A percentile compares a stretch with the other conserved stretches of the same genome.
These are phyloP conservation scores for Grigorovia transvaalensis DNA, from an alignment of 805 yeast genomes.

Conservation along the genomic window DNA sequence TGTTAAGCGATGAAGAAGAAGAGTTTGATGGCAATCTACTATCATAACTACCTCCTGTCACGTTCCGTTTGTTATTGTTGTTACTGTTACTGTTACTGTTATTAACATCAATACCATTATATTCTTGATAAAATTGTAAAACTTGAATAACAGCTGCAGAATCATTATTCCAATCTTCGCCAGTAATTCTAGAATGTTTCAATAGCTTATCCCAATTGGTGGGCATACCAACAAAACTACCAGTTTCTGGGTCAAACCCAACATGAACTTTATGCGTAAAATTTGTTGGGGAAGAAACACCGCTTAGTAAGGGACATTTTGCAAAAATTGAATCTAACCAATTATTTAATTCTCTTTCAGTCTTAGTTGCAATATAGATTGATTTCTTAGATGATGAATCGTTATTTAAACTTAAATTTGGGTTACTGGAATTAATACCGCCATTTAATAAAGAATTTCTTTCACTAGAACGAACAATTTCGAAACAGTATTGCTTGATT, in stretches of 20 bases:
- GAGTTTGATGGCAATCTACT: slow-evolving; percentile 8
- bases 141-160: slow-evolving; percentile 94
- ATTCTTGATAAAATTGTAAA: slow-evolving; percentile 61
- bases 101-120: slow-evolving; percentile 19
- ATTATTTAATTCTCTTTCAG: slow-evolving; percentile 68
- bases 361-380: slow-evolving; percentile 62
- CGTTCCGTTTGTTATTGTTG: background rate
- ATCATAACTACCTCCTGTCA: background rate
- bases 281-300: slow-evolving; percentile 86
- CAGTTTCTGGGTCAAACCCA: slow-evolving; percentile 74
- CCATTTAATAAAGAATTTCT: slow-evolving; percentile 13
- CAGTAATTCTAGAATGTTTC: slow-evolving; percentile 79
- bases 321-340: slow-evolving; percentile 87
- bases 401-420: slow-evolving; percentile 4
- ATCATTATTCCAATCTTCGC: slow-evolving; percentile 83
- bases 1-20: slow-evolving; percentile 2
- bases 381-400: slow-evolving; percentile 39
- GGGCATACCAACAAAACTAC: slow-evolving; percentile 88
- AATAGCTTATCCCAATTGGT: slow-evolving; percentile 84
- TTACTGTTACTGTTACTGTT: slow-evolving; percentile 1
- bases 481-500: slow-evolving; percentile 71
- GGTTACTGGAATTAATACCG: slow-evolving; percentile 1
- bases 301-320: slow-evolving; percentile 51
- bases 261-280: slow-evolving; percentile 91
- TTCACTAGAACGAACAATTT: slow-evolving; percentile 46